Evolutionary conservation across 169 alveolate genomes (phyloP).

Genomic region (Miamiensis avidus): DNA sequence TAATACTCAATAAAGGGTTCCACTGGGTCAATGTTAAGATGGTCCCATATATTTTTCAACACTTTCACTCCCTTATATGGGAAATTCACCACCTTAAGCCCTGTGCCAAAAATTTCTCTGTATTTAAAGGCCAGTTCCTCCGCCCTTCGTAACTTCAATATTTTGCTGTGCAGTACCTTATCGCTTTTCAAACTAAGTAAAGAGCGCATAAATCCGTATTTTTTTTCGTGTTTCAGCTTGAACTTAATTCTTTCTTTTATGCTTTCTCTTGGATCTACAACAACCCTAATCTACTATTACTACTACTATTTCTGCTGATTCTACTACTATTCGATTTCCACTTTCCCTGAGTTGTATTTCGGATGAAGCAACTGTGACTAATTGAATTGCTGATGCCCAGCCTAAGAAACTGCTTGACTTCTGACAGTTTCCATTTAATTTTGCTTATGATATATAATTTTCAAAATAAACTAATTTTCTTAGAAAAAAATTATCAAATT

Average conservation of each 20-base stretch:
- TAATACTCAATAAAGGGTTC: constrained; percentile 6
- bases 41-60: constrained; percentile 24
- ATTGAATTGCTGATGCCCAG: background rate
- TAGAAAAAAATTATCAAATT: no score
- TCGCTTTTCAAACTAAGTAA: background rate
- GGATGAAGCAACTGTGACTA: no score
- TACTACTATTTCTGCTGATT: background rate
- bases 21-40: background rate
- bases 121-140: constrained; percentile 11
- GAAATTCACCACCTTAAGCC: constrained; percentile 6
- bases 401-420: no score
- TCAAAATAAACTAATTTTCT: no score
- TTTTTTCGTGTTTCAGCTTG: constrained; percentile 8
- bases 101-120: constrained; percentile 4
- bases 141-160: background rate
- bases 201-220: background rate
- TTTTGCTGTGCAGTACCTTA: constrained; percentile 1
- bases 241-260: no score
- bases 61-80: background rate
- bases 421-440: no score
- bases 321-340: background rate
- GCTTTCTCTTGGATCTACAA: background rate
- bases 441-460: no score
- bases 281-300: background rate
- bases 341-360: background rate